Conservation (phyloP, 192 early-diverging fungal species). For the Coemansia erecta region DNA sequence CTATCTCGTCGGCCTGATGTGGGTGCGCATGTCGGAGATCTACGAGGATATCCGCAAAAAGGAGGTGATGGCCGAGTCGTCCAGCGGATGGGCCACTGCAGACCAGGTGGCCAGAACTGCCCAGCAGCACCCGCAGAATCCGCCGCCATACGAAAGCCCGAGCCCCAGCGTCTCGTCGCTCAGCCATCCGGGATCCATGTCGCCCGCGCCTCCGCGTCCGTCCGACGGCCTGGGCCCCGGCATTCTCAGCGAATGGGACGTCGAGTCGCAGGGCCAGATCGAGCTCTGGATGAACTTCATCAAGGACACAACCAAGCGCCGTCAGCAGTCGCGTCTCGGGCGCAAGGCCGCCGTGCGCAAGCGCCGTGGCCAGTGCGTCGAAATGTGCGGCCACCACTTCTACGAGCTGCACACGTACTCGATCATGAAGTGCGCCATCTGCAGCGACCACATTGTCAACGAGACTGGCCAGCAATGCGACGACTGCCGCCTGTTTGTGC, state of each 20-base stretch:
- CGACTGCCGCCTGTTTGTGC: slow-evolving; percentile 93
- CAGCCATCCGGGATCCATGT: slow-evolving; percentile 13
- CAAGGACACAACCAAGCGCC: slow-evolving; percentile 52
- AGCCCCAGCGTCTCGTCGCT: slow-evolving; percentile 12
- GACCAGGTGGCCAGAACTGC: slow-evolving; percentile 42
- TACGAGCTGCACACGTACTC: slow-evolving; percentile 87
- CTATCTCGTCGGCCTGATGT: slow-evolving; percentile 79
- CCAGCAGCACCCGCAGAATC: not conserved
- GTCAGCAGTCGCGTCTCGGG: slow-evolving; percentile 57
- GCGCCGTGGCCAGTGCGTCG: slow-evolving; percentile 77
- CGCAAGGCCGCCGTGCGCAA: slow-evolving; percentile 77
- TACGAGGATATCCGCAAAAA: slow-evolving; percentile 79
- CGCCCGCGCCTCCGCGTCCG: not conserved
- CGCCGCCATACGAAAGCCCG: slow-evolving; percentile 8
- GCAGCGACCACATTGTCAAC: slow-evolving; percentile 91
- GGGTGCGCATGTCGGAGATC: slow-evolving; percentile 93
- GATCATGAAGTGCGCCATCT: slow-evolving; percentile 97
- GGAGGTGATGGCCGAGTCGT: slow-evolving; percentile 61
- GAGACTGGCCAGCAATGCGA: slow-evolving; percentile 90
- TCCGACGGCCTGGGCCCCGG: slow-evolving; percentile 19
- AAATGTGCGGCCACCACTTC: slow-evolving; percentile 94
- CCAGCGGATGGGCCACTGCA: slow-evolving; percentile 53
- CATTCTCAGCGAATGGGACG: slow-evolving; percentile 62
- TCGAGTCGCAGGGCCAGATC: slow-evolving; percentile 92
- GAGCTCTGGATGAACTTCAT: slow-evolving; percentile 83